Percentiles rank a stretch among this genome's conserved stretches.
These are phyloP conservation scores for Bathelium albidoporum DNA, from an alignment of 495 filamentous ascomycete genomes.

Conservation along the genomic window DNA sequence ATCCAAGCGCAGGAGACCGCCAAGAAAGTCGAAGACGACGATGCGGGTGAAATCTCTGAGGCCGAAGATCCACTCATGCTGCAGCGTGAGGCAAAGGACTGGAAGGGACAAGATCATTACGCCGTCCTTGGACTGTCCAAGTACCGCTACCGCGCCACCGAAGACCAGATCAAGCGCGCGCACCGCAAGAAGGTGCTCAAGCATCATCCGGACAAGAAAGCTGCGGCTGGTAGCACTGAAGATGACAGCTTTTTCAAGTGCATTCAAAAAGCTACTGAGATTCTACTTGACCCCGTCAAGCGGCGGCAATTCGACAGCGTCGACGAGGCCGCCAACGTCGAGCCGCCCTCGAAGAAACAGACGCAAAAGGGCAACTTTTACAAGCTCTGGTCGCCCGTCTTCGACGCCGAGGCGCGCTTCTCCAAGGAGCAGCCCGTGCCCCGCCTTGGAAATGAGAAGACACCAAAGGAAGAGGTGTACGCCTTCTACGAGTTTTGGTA, in stretches of 20 bases:
- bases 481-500: slow-evolving; percentile 99
- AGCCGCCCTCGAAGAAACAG: slow-evolving; percentile 86
- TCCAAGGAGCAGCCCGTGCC: slow-evolving; percentile 83
- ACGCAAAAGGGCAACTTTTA: slow-evolving; percentile 77
- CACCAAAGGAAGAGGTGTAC: slow-evolving; percentile 78
- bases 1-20: slow-evolving; percentile 90
- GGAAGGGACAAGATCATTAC: slow-evolving; percentile 99
- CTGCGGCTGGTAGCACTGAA: slow-evolving; percentile 73
- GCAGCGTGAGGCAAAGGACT: slow-evolving; percentile 90
- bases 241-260: slow-evolving; percentile 99
- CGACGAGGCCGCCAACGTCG: slow-evolving; percentile 83
- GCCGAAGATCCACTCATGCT: slow-evolving; percentile 85
- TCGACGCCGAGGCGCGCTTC: slow-evolving; percentile 86
- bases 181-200: slow-evolving; percentile 99
- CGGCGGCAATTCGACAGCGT: slow-evolving; percentile 95
- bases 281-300: slow-evolving; percentile 83
- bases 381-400: slow-evolving; percentile 81
- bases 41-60: slow-evolving; percentile 83
- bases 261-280: slow-evolving; percentile 94
- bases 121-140: slow-evolving; percentile 87
- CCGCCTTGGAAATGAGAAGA: slow-evolving; percentile 71
- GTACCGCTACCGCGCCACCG: slow-evolving; percentile 83
- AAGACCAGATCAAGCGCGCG: slow-evolving; percentile 95
- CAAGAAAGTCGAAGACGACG: slow-evolving; percentile 90
- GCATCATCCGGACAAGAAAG: slow-evolving; percentile 98